Evolutionary conservation across 805 yeast species (phyloP).

Genomic region (Danielozyma ontarioensis): DNA sequence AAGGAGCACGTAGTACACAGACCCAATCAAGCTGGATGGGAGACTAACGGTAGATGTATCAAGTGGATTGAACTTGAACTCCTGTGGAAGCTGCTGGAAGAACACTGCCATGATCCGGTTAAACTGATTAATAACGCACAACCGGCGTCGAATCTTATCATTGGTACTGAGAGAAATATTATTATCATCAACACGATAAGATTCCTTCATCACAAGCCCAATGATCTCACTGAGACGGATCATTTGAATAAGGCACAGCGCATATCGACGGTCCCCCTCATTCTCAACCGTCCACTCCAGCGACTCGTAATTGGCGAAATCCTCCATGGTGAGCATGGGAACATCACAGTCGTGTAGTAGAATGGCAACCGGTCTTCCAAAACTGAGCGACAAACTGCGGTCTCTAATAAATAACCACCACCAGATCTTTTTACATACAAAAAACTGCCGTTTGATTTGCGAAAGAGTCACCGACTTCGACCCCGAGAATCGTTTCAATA

Average conservation of each 20-base stretch:
- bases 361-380: slow-evolving; percentile 6
- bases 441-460: slow-evolving; percentile 4
- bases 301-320: slow-evolving; percentile 5
- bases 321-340: slow-evolving; percentile 5
- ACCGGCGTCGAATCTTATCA: neutral
- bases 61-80: slow-evolving; percentile 2
- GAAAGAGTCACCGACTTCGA: neutral
- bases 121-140: slow-evolving; percentile 2
- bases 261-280: neutral
- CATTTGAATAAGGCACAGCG: slow-evolving; percentile 2
- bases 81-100: slow-evolving; percentile 2
- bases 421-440: slow-evolving; percentile 7
- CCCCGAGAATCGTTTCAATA: neutral
- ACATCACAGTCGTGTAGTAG: slow-evolving; percentile 1
- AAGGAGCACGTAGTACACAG: slow-evolving; percentile 3
- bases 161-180: slow-evolving; percentile 1
- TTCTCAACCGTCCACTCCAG: slow-evolving; percentile 2
- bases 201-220: slow-evolving; percentile 3
- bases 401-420: slow-evolving; percentile 8
- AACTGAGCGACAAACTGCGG: slow-evolving; percentile 1
- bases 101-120: slow-evolving; percentile 5
- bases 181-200: neutral
- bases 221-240: slow-evolving; percentile 4
- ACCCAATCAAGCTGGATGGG: slow-evolving; percentile 2
- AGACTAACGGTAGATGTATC: slow-evolving; percentile 1